These are phyloP conservation scores for Amylostereum areolatum DNA, from an alignment of 1,284 basidiomycete species.

Conservation along the genomic window DNA sequence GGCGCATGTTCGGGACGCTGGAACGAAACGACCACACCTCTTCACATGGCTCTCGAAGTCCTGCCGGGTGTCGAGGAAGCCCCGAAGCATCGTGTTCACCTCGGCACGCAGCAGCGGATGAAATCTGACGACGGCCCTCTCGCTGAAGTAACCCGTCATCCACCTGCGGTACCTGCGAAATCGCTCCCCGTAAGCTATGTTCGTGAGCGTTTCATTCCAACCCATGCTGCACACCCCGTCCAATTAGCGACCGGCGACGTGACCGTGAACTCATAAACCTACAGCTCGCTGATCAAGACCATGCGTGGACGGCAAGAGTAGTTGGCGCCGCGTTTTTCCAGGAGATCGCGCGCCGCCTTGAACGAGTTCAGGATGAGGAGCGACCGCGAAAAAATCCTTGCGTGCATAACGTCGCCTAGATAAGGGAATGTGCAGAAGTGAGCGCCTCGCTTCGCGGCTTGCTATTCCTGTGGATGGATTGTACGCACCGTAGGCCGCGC, in stretches of 20 bases:
- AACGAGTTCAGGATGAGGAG: neutral
- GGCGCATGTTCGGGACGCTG: no score
- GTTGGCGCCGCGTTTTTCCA: neutral
- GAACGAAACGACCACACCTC: no score
- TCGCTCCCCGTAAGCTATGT: conserved; percentile 14
- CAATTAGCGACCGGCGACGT: neutral
- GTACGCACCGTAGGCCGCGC: conserved; percentile 19
- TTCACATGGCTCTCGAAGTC: no score
- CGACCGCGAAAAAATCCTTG: neutral
- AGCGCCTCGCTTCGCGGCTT: no score
- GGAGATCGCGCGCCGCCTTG: neutral
- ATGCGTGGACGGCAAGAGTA: neutral
- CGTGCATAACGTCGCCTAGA: conserved; percentile 3
- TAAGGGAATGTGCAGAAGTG: no score
- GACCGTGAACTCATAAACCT: neutral
- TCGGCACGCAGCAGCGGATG: no score
- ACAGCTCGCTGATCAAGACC: neutral
- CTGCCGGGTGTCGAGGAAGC: no score
- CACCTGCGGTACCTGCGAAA: conserved; percentile 14
- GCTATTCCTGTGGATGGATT: no score
- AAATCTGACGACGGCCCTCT: conserved; percentile 3
- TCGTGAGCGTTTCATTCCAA: conserved; percentile 11
- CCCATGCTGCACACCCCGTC: conserved; percentile 12
- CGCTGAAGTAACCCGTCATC: conserved; percentile 12
- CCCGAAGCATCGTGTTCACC: no score